A percentile compares a stretch with the other conserved stretches of the same genome.
Conservation (phyloP, 805 yeast species). For the Kodamaea fukazawae region DNA sequence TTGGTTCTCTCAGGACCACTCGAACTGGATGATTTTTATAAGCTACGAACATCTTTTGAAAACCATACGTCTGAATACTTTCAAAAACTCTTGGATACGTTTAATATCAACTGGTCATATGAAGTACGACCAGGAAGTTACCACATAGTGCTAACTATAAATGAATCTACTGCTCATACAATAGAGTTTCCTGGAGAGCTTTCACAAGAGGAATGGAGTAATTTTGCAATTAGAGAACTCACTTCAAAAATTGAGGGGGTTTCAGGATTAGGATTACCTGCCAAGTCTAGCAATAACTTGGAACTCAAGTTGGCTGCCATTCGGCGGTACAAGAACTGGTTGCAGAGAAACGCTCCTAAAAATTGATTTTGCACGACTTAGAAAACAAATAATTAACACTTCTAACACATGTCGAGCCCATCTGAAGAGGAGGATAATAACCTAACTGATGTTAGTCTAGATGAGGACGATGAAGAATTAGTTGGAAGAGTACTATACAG, state of each 20-base stretch:
- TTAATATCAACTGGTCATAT: neutral
- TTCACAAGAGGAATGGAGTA: neutral
- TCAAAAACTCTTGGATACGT: neutral
- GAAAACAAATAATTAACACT: neutral
- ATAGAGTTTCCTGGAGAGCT: neutral
- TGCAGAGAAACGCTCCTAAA: no score
- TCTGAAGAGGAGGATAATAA: slow-evolving; percentile 4
- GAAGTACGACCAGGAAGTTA: neutral
- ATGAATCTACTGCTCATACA: neutral
- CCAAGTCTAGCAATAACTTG: slow-evolving; percentile 6
- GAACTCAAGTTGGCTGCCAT: slow-evolving; percentile 1
- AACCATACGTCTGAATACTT: slow-evolving; percentile 1
- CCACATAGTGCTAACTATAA: neutral
- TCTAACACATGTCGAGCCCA: neutral
- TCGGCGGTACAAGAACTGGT: neutral
- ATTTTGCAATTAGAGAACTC: neutral
- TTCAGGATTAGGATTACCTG: slow-evolving; percentile 3
- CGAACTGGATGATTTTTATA: no score
- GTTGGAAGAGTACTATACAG: slow-evolving; percentile 42
- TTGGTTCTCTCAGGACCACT: neutral
- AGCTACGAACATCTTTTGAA: no score
- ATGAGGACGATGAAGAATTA: slow-evolving; percentile 45
- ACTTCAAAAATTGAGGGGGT: slow-evolving; percentile 1
- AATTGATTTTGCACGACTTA: neutral
- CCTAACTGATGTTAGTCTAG: slow-evolving; percentile 38